These are phyloP conservation scores for Aphanomyces invadans DNA, from an alignment of 352 stramenopile genomes.

Conservation along the genomic window DNA sequence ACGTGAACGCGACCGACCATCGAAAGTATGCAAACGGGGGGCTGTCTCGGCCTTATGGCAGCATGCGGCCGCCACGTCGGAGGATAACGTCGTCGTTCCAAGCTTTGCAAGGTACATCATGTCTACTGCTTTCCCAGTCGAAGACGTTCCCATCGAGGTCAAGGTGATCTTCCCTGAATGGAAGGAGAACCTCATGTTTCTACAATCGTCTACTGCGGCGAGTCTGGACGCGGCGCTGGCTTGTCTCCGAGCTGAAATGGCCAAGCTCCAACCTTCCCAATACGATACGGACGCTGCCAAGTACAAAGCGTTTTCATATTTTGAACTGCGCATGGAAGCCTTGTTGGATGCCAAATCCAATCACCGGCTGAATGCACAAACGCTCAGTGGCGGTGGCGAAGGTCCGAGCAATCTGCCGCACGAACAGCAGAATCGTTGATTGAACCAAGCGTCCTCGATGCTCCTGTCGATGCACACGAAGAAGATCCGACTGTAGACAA, in stretches of 20 bases:
- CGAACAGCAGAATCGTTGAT: too few species aligned
- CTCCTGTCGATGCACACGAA: too few species aligned
- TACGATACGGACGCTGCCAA: not conserved
- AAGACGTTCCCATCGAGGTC: not conserved
- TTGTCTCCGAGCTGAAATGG: not conserved
- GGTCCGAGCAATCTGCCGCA: too few species aligned
- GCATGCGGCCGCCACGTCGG: not conserved
- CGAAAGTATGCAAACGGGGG: not conserved
- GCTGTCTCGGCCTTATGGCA: not conserved
- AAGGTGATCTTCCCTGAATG: constrained; percentile 5
- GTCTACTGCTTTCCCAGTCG: too few species aligned
- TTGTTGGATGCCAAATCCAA: too few species aligned
- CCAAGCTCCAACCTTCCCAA: too few species aligned
- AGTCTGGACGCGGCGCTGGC: not conserved
- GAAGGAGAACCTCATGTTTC: constrained; percentile 17
- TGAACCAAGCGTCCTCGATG: too few species aligned
- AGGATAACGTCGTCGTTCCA: not conserved
- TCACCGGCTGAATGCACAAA: too few species aligned
- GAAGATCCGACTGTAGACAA: too few species aligned
- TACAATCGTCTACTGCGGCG: not conserved
- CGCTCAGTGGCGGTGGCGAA: too few species aligned
- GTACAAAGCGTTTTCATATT: not conserved
- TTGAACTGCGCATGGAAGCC: constrained; percentile 9
- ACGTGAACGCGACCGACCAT: too few species aligned
- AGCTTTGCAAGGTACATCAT: not conserved